Percentiles rank a stretch among this genome's conserved stretches.
phyloP scores from a whole-genome alignment of 495 filamentous ascomycete genomes.

The Clavariopsis aquatica region DNA sequence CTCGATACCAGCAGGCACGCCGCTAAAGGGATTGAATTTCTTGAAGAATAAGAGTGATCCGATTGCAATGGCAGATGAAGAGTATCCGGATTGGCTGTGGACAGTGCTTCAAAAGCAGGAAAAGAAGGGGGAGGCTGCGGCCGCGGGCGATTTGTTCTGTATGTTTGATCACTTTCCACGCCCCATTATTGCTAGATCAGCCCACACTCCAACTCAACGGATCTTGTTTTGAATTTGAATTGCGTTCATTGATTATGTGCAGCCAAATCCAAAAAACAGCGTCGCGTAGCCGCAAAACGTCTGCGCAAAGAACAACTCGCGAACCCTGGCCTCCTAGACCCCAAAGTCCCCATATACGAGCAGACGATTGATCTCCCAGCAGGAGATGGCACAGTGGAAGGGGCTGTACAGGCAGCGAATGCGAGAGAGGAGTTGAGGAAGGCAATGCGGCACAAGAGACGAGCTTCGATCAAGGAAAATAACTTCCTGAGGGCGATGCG shows the following conservation, averaged over 20 bases:
- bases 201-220: too few relatives aligned
- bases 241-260: not conserved
- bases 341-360: constrained; percentile 77
- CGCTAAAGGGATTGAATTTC: constrained; percentile 80
- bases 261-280: constrained; percentile 82
- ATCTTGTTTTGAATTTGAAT: not conserved
- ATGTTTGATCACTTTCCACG: constrained; percentile 44
- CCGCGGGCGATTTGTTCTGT: constrained; percentile 73
- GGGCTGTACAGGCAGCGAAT: constrained; percentile 58
- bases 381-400: constrained; percentile 56
- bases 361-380: constrained; percentile 81
- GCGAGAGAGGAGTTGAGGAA: constrained; percentile 66
- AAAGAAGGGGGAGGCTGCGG: constrained; percentile 44
- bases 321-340: constrained; percentile 63
- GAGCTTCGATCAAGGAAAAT: constrained; percentile 79
- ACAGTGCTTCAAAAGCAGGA: constrained; percentile 57
- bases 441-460: constrained; percentile 70
- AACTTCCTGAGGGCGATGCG: constrained; percentile 87
- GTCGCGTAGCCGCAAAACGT: constrained; percentile 64
- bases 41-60: constrained; percentile 74
- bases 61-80: constrained; percentile 74
- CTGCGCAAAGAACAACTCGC: constrained; percentile 66
- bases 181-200: not conserved
- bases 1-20: constrained; percentile 67
- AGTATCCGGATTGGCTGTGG: constrained; percentile 95